Evolutionary conservation across 306 rosid genomes (phyloP), one percentile per base, ranked within the genome.

Genomic region (Inga oerstediana): DNA sequence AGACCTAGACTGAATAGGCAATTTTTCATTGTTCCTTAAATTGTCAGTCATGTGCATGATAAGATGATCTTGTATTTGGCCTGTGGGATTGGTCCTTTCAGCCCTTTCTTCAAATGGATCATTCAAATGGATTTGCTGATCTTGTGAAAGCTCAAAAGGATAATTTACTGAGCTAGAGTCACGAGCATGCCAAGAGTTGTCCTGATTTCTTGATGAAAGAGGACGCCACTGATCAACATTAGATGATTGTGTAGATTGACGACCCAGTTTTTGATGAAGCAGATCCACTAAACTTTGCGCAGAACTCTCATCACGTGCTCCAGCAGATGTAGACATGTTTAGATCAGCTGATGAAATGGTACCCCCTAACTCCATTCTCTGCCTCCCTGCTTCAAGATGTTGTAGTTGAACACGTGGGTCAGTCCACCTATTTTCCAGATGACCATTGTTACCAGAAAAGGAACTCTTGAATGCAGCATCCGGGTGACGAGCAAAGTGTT

Each of bases 141-240:
- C 93, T 14, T 68, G 85, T 24, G 84, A 86, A 82, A 82, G 84
- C 82, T 86, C 91, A 81, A 84, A 92, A 66, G 90, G 91, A 85
- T 82, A 85, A 56, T 80, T 81, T 72, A 62, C 59, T 39, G 89
- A 80, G 52, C 83, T 79, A 80, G 90, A 79, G 34, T 86, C 93
- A 5, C 89, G 82, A 52, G 20, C 81, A 75, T 75, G 88, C 87
- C 88, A 84, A 78, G 87, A 78, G 52, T 76, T 85, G 80, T 86
- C 93, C 68, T 77, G 84, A 80, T 81, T 84, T 73, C 89, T 80
- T 68, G 92, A 87, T 44, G 89, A 87, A 54, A 91, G 86, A 69
- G 89, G 84, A 85, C 85, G 88, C 88, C 85, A 85, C 76, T 84
- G 80, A 83, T 88, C 95, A 84, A 79, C 72, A 81, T 69, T 74